phyloP scores from a whole-genome alignment of 345 rosid species.

The Syzygium grande region DNA sequence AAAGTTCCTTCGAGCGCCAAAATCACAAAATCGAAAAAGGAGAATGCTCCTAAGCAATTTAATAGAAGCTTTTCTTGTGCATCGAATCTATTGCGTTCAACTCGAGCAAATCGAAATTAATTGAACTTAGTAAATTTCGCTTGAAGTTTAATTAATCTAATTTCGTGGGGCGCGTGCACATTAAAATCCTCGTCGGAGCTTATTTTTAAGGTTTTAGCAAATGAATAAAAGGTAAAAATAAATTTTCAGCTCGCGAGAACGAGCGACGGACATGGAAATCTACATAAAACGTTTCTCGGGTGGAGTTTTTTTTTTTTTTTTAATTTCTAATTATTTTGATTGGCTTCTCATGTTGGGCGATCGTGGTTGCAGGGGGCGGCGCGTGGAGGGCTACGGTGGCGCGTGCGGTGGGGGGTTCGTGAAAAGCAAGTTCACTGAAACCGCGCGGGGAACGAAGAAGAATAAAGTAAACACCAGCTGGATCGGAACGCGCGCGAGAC shows the following conservation, averaged over 20 bases:
- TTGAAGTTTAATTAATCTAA: not conserved
- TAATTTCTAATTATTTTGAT: not conserved
- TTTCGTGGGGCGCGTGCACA: not conserved
- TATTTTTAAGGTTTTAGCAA: too few species aligned
- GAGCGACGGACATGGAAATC: not conserved
- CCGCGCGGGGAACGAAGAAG: not conserved
- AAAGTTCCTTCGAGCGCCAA: too few species aligned
- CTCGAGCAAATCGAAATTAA: too few species aligned
- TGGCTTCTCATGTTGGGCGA: not conserved
- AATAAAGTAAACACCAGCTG: not conserved
- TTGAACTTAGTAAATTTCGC: not conserved
- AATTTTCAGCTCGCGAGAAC: not conserved
- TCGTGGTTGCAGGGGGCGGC: not conserved
- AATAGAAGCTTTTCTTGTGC: not conserved
- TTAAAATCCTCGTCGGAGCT: too few species aligned
- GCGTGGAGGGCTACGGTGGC: not conserved
- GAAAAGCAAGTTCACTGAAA: not conserved
- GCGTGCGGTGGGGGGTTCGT: not conserved
- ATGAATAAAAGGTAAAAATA: too few species aligned
- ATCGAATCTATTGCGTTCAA: not conserved
- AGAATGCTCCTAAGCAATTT: rapidly evolving
- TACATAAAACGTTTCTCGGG: not conserved
- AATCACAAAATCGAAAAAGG: not conserved
- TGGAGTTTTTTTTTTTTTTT: not conserved
- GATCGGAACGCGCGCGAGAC: not conserved